Conservation (phyloP, 108 stramenopile species). For the Mediolabrus comicus region DNA sequence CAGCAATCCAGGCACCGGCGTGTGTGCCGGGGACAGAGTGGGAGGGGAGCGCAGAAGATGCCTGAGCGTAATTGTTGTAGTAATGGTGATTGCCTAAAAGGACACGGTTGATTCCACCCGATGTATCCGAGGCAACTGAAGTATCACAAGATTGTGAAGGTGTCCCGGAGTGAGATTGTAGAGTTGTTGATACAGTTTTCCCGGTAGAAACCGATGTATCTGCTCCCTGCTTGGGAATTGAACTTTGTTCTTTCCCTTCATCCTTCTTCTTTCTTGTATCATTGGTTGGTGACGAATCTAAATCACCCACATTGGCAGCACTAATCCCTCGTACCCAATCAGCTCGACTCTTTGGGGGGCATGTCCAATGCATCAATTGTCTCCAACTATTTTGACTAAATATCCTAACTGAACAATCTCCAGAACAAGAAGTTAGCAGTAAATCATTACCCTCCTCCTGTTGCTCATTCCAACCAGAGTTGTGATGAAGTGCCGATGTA, state of each 20-base stretch:
- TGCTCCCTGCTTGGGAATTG: conserved; percentile 23
- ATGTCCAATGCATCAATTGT: conserved; percentile 74
- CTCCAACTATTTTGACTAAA: conserved; percentile 80
- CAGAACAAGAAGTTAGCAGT: conserved; percentile 68
- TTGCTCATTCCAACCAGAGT: conserved; percentile 10
- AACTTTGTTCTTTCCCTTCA: conserved; percentile 4
- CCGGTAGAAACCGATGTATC: neutral
- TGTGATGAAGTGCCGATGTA: conserved; percentile 46
- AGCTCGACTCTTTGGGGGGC: conserved; percentile 66
- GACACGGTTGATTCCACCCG: conserved; percentile 21
- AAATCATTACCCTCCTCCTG: conserved; percentile 77
- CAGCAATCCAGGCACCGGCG: conserved; percentile 89
- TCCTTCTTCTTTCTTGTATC: conserved; percentile 14
- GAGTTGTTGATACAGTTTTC: neutral
- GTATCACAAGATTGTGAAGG: neutral
- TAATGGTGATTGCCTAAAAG: conserved; percentile 16
- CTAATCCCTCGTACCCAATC: conserved; percentile 80
- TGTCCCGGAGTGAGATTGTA: neutral
- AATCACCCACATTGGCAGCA: conserved; percentile 80
- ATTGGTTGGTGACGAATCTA: conserved; percentile 54
- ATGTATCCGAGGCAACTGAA: conserved; percentile 20
- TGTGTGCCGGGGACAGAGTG: conserved; percentile 51
- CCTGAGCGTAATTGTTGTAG: conserved; percentile 2
- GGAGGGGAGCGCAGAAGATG: conserved; percentile 38
- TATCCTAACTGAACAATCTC: conserved; percentile 61